Base-by-base conservation (phyloP, 2,329 filamentous ascomycete genomes). In the Beauveria scarabaeidicola region DNA sequence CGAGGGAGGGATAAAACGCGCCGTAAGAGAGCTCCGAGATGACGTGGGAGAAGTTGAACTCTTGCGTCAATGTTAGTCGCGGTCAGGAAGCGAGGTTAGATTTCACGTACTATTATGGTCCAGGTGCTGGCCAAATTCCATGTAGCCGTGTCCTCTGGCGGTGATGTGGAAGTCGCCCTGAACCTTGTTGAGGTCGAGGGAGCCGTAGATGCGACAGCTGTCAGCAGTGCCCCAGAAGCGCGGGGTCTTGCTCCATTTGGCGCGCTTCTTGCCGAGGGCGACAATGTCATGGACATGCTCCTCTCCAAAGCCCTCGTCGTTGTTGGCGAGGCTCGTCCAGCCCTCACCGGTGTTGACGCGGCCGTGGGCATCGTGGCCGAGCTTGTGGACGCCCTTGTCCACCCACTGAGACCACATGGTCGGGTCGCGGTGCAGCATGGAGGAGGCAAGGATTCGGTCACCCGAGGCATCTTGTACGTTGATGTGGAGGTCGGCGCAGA, bases 91-190 rank as follows among this genome's bases (percentile, higher is more conserved):
- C 5, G 10, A 10, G 17, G 7, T 32, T 1, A 13, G 25, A 6
- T 4, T 23, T 2, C 7, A 43, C 61, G 7, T 58, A 60, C 52
- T 44, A 17, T 52, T 25, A n/a, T 97, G 93, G 68, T 96, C 89
- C 64, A 97, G 76, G 77, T 97, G 92, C 43, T 77, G 78, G 27
- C 70, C 66, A 65, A 85, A 80, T 70, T 92, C 91, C 73, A 84
- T 83, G 74, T 99, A 99, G n/a, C 94, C 94, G 73, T 97, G 93
- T 0, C 94, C 94, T 63, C 91, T 78, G 3, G 94, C 94, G 1
- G 94, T 99, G 69, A 99, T 94, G 72, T 99, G 94, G 70, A 99
- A 97, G 73, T 99, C 93, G 4, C 93, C 94, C 74, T 97, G 93
- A 48, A 99, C 94, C 76, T 95, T 96, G 74, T 99, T 99, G 65